These are phyloP conservation scores for Turritis glabra DNA, from an alignment of 345 rosid species.

Conservation along the genomic window DNA sequence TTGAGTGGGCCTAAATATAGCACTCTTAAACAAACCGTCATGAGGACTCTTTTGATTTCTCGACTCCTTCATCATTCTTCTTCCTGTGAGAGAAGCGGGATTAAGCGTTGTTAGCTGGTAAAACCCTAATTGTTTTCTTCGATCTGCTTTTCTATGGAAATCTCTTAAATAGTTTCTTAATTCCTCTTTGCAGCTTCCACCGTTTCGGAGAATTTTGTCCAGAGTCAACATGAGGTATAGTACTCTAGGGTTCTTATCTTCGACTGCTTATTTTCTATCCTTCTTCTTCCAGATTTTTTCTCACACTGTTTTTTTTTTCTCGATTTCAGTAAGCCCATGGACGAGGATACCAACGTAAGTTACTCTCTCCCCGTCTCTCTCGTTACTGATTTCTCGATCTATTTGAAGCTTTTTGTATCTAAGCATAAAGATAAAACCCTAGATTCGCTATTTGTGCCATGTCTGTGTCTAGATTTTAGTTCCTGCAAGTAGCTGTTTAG, in stretches of 20 bases:
- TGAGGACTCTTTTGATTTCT: background rate
- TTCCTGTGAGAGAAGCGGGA: conserved; percentile 8
- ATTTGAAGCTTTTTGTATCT: background rate
- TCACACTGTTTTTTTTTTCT: conserved; percentile 2
- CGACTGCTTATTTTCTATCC: background rate
- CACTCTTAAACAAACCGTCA: conserved; percentile 1
- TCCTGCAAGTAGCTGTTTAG: background rate
- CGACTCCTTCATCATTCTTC: background rate
- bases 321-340: conserved; percentile 68
- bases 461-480: background rate
- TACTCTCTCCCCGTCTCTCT: background rate
- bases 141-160: conserved; percentile 10
- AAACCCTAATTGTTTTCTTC: conserved; percentile 39
- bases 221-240: conserved; percentile 48
- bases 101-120: conserved; percentile 34
- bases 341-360: conserved; percentile 61
- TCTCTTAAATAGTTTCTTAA: background rate
- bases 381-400: conserved; percentile 21
- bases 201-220: conserved; percentile 31
- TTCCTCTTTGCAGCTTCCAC: background rate
- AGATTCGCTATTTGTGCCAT: background rate
- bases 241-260: conserved; percentile 12
- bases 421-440: background rate
- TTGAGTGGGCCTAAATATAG: background rate
- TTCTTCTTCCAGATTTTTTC: background rate